Percentiles rank a stretch among this genome's conserved stretches.
phyloP scores from a whole-genome alignment of 148 eudicot genomes.

The Rhododendron vialii region DNA sequence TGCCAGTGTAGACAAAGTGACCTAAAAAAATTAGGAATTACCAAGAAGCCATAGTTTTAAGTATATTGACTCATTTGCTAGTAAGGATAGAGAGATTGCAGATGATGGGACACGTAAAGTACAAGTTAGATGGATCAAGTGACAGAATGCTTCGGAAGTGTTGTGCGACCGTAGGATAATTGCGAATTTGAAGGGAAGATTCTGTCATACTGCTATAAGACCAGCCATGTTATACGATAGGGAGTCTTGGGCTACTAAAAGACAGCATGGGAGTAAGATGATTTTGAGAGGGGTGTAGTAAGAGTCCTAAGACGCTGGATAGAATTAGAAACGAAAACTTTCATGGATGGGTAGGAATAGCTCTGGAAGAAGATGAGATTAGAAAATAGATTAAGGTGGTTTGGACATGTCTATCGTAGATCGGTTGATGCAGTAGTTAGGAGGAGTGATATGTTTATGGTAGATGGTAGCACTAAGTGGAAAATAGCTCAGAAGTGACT shows the following conservation, averaged over 20 bases:
- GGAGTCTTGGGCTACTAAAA: neutral
- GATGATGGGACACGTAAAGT: neutral
- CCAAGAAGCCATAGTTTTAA: neutral
- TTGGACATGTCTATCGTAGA: neutral
- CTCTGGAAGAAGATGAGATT: neutral
- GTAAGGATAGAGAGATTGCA: neutral
- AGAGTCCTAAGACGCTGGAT: neutral
- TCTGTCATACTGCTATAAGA: neutral
- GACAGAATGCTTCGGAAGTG: neutral
- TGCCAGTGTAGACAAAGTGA: neutral
- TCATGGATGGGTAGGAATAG: neutral
- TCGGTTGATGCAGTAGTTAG: neutral
- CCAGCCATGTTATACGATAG: neutral
- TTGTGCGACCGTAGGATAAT: neutral
- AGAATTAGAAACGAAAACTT: neutral
- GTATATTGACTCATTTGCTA: neutral
- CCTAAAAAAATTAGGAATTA: neutral
- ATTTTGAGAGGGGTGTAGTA: neutral
- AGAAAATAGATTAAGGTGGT: neutral
- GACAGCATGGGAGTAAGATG: neutral
- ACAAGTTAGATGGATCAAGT: neutral
- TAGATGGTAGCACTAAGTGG: neutral
- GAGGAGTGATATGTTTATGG: neutral
- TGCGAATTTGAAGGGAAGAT: neutral
- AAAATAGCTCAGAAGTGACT: neutral